Percentiles rank a stretch among this genome's conserved stretches.
These are phyloP conservation scores for Coriolopsis trogii DNA, from an alignment of 1,284 basidiomycete genomes.

Conservation along the genomic window DNA sequence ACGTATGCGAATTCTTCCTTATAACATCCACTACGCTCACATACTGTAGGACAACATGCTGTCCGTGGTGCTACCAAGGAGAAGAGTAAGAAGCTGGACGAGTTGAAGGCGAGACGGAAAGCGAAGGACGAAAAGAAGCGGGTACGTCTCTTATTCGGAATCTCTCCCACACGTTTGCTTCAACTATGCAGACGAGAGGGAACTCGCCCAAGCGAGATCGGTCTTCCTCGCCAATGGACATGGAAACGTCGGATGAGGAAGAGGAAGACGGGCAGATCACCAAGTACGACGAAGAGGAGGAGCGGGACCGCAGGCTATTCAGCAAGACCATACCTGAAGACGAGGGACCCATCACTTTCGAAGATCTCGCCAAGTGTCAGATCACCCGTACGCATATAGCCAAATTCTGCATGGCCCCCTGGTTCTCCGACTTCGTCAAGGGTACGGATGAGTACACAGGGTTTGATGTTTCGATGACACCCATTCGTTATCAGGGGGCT, in stretches of 20 bases:
- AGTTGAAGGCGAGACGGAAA: conserved; percentile 81
- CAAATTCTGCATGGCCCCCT: conserved; percentile 67
- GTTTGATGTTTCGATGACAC: no score
- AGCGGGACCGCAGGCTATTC: conserved; percentile 57
- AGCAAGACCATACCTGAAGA: conserved; percentile 46
- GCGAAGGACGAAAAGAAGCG: conserved; percentile 79
- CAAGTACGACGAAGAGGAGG: conserved; percentile 69
- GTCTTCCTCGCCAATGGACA: conserved; percentile 76
- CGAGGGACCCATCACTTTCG: conserved; percentile 55
- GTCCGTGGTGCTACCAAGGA: conserved; percentile 82
- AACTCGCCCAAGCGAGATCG: conserved; percentile 67
- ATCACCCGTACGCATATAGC: conserved; percentile 67
- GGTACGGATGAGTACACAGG: conserved; percentile 42
- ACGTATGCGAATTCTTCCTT: conserved; percentile 48
- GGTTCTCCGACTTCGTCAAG: conserved; percentile 79
- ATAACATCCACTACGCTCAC: not conserved
- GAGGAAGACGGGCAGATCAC: conserved; percentile 77
- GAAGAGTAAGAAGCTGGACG: conserved; percentile 79
- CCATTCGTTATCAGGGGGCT: no score
- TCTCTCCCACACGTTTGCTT: not conserved
- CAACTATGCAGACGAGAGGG: conserved; percentile 39
- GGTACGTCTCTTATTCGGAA: conserved; percentile 43
- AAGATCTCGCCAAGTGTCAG: conserved; percentile 60
- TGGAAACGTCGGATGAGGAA: conserved; percentile 75
- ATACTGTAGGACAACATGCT: conserved; percentile 65